These are phyloP conservation scores for Saccharomycopsis hybrid DNA, from an alignment of 1,139 yeast species.

Conservation along the genomic window DNA sequence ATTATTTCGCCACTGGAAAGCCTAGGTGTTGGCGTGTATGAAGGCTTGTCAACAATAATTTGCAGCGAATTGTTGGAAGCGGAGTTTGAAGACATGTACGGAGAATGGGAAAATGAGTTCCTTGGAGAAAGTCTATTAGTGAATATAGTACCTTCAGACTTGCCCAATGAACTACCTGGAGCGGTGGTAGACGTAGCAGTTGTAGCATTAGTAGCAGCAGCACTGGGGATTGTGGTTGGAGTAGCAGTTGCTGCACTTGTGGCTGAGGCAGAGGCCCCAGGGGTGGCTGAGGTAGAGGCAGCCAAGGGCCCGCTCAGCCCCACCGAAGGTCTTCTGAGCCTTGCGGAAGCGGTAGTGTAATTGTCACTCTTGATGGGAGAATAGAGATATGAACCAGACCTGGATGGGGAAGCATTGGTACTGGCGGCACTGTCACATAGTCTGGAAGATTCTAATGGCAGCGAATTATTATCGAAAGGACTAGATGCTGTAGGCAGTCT, in stretches of 20 bases:
- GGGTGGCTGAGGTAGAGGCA: no score
- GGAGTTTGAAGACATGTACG: not conserved
- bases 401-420: not conserved
- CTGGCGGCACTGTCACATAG: not conserved
- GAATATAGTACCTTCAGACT: no score
- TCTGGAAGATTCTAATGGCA: no score
- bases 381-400: not conserved
- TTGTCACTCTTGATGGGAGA: not conserved
- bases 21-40: slow-evolving; percentile 9
- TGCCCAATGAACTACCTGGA: not conserved
- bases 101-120: slow-evolving; percentile 2
- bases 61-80: not conserved
- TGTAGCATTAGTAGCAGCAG: not conserved
- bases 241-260: no score
- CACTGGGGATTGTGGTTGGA: not conserved
- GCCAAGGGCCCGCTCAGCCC: not conserved
- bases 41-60: not conserved
- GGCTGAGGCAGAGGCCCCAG: no score
- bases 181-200: not conserved
- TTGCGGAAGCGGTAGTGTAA: slow-evolving; percentile 4
- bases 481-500: no score
- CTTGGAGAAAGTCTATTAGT: slow-evolving; percentile 5
- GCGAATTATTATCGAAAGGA: no score
- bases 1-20: slow-evolving; percentile 42
- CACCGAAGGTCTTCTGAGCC: slow-evolving; percentile 4